Conservation (phyloP, 768 basidiomycete species). For the Leccinum variicolor region DNA sequence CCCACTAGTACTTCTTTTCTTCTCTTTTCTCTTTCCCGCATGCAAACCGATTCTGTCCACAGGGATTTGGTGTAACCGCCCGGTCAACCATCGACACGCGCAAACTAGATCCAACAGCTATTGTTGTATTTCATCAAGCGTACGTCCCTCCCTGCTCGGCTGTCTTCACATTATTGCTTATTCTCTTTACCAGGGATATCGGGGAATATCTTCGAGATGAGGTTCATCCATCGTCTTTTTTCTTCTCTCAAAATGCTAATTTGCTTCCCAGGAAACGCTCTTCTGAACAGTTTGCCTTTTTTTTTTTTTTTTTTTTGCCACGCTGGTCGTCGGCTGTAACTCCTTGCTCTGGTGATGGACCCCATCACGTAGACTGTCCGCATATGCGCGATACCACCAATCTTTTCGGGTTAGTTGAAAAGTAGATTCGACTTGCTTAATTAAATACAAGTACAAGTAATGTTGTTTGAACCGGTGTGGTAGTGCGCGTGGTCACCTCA, state of each 20-base stretch:
- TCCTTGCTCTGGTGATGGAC: constrained; percentile 19
- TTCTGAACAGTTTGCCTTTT: constrained; percentile 47
- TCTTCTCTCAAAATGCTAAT: constrained; percentile 12
- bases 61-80: constrained; percentile 98
- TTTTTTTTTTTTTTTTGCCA: not conserved
- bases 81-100: constrained; percentile 93
- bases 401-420: constrained; percentile 20
- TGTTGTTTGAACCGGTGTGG: not conserved
- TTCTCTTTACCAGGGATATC: constrained; percentile 64
- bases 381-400: constrained; percentile 1
- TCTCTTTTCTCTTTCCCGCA: not conserved
- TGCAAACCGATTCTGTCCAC: constrained; percentile 8
- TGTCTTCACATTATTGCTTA: constrained; percentile 3
- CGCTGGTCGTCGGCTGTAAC: constrained; percentile 5
- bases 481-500: not conserved
- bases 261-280: constrained; percentile 60
- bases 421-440: constrained; percentile 25
- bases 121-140: constrained; percentile 99
- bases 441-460: constrained; percentile 5
- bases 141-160: constrained; percentile 28
- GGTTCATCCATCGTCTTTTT: constrained; percentile 39
- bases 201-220: constrained; percentile 98
- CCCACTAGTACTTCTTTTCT: constrained; percentile 61
- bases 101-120: constrained; percentile 95
- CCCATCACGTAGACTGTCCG: constrained; percentile 5